phyloP scores from a whole-genome alignment of 495 filamentous ascomycete species.

The Hypomontagnella submonticulosa region DNA sequence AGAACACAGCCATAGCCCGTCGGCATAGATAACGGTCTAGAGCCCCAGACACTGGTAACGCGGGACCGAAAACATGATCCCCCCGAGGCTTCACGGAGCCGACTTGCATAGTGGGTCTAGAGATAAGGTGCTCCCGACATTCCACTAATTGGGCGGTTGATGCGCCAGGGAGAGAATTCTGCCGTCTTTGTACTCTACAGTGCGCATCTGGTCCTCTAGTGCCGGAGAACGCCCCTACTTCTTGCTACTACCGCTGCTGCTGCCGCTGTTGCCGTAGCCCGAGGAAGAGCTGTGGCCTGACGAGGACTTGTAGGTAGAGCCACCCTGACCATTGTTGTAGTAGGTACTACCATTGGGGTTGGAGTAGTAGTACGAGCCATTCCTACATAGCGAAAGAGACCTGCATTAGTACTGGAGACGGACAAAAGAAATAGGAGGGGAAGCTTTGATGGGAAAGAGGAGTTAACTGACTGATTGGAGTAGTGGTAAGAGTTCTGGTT shows the following conservation, averaged over 20 bases:
- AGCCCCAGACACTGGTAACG: not conserved
- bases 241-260: constrained; percentile 27
- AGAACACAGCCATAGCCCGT: not conserved
- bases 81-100: not conserved
- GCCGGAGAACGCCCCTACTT: constrained; percentile 7
- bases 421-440: constrained; percentile 14
- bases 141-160: not conserved
- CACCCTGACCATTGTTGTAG: constrained; percentile 57
- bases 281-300: constrained; percentile 45
- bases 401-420: not conserved
- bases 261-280: constrained; percentile 33
- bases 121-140: constrained; percentile 2
- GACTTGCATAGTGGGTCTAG: not conserved
- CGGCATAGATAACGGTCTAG: not conserved
- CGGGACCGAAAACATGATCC: not conserved
- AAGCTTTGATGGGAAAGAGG: too few species aligned
- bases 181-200: not conserved
- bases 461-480: constrained; percentile 58
- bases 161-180: not conserved
- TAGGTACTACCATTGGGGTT: constrained; percentile 64
- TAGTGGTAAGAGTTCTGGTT: constrained; percentile 68
- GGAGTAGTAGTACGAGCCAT: constrained; percentile 70
- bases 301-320: constrained; percentile 56
- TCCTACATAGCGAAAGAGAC: constrained; percentile 34
- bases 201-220: not conserved